Conservation (phyloP, 192 early-diverging fungal species). For the Paraglomus brasilianum region DNA sequence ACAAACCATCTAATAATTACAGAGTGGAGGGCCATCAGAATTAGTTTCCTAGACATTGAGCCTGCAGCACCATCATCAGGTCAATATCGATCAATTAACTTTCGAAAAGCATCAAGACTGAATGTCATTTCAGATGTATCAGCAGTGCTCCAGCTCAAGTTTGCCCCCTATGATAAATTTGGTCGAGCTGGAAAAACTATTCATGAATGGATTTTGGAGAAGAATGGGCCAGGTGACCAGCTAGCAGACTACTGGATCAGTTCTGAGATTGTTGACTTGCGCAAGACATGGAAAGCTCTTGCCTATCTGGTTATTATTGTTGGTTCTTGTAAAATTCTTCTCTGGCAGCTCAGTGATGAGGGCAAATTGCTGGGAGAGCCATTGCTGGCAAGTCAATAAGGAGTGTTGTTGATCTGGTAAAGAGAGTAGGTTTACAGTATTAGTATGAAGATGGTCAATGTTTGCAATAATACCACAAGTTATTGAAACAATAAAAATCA, state of each 20-base stretch:
- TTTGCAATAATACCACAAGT: too few relatives aligned
- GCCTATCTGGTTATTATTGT: slow-evolving; percentile 38
- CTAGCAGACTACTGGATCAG: slow-evolving; percentile 28
- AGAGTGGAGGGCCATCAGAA: slow-evolving; percentile 37
- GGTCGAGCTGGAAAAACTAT: slow-evolving; percentile 35
- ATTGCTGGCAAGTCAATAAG: slow-evolving; percentile 23
- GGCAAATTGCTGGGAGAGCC: slow-evolving; percentile 18
- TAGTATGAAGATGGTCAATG: too few relatives aligned
- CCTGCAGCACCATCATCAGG: slow-evolving; percentile 31
- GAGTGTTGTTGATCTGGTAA: slow-evolving; percentile 26
- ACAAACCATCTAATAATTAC: slow-evolving; percentile 34
- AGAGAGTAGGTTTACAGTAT: too few relatives aligned
- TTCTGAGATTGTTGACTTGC: slow-evolving; percentile 23
- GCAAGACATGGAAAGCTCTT: slow-evolving; percentile 21
- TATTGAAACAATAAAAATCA: too few relatives aligned
- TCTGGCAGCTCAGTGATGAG: slow-evolving; percentile 33
- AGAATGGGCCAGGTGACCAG: slow-evolving; percentile 27
- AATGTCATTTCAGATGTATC: slow-evolving; percentile 10
- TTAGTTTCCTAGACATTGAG: slow-evolving; percentile 35
- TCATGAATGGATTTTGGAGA: slow-evolving; percentile 29
- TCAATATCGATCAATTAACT: slow-evolving; percentile 18
- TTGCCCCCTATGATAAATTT: slow-evolving; percentile 26
- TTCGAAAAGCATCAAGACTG: slow-evolving; percentile 30
- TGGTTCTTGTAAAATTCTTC: slow-evolving; percentile 36
- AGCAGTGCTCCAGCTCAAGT: slow-evolving; percentile 29